phyloP scores from a whole-genome alignment of 192 early-diverging fungal genomes.

The Polychytrium aggregatum region DNA sequence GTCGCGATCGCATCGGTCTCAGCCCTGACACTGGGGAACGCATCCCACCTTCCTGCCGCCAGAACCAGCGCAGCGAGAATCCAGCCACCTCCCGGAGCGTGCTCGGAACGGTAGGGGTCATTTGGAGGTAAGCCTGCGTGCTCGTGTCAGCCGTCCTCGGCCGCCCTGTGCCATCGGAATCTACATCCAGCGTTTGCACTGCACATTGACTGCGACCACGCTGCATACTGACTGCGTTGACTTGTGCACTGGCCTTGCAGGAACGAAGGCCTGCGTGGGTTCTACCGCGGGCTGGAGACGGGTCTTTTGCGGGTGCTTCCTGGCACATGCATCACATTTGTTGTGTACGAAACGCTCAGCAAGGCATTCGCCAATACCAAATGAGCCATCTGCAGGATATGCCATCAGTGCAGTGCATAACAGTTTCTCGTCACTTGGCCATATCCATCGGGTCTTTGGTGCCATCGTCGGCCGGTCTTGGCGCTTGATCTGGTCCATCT shows the following conservation, averaged over 20 bases:
- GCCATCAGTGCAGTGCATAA: too few species aligned
- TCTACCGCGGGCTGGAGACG: slow-evolving; percentile 87
- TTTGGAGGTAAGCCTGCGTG: slow-evolving; percentile 31
- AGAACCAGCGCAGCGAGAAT: too few species aligned
- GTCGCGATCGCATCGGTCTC: too few species aligned
- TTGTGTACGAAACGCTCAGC: slow-evolving; percentile 69
- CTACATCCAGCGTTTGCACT: not conserved
- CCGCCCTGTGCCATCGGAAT: not conserved
- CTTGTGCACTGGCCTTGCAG: slow-evolving; percentile 3
- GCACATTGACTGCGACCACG: not conserved
- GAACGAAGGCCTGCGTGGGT: slow-evolving; percentile 66
- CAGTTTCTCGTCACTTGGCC: too few species aligned
- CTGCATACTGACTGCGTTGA: too few species aligned
- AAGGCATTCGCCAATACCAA: too few species aligned
- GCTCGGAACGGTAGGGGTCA: slow-evolving; percentile 56
- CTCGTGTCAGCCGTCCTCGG: too few species aligned
- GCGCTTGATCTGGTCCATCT: too few species aligned
- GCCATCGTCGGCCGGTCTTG: too few species aligned
- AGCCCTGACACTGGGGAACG: slow-evolving; percentile 19
- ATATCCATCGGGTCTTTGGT: too few species aligned
- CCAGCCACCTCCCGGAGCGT: slow-evolving; percentile 69
- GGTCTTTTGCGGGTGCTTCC: slow-evolving; percentile 83
- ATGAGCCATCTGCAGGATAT: too few species aligned
- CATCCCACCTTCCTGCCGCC: too few species aligned
- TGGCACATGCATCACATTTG: slow-evolving; percentile 89